Base-by-base conservation (phyloP, 176 grass and related monocot species). In the Calamus simplicifolius region DNA sequence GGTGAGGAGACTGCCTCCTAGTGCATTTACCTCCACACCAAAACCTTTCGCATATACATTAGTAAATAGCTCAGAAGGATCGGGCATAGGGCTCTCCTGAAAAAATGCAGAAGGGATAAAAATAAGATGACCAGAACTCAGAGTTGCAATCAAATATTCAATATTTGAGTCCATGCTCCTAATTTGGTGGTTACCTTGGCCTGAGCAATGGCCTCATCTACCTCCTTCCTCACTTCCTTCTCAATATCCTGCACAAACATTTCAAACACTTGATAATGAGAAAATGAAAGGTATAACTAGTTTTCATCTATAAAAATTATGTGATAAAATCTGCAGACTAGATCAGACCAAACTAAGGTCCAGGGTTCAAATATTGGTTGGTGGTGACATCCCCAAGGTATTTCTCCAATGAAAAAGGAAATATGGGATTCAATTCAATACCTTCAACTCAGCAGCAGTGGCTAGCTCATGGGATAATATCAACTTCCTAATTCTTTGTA, bases 81-180 rank as follows among this genome's bases (percentile, higher is more conserved):
- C 84, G 6, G 81, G 92, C 87, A 97, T 88, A 3, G 87, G 84
- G 38, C 72, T 78, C 73, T 88, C 87, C 92, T 97, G 81, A 43
- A 14, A 14, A 57, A 3, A 58, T 60, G 23, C 21, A 18, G 25
- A 65, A 57, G 27, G 15, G 60, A 73, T 7, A 26, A 58, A 72
- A 38, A 54, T 68, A n/a, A 73, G 17, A 21, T 72, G 27, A 76
- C 69, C 27, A 50, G 3, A 51, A 8, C 35, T 12, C 35, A 13
- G 12, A 43, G 10, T 43, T 43, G 35, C 35, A 43, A 43, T 43
- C 8, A 43, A 10, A 13, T 43, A 10, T 43, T 10, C 12, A 43
- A 43, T 12, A 43, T 43, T 35, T 35, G 2, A 7, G 31, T 35
- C 31, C 6, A 35, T 10, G 35, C 12, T 70, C 25, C 16, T 16